Evolutionary conservation across 805 yeast genomes (phyloP), one percentile per base, ranked within the genome.

Genomic region (Wickerhamomyces subpelliculosus): DNA sequence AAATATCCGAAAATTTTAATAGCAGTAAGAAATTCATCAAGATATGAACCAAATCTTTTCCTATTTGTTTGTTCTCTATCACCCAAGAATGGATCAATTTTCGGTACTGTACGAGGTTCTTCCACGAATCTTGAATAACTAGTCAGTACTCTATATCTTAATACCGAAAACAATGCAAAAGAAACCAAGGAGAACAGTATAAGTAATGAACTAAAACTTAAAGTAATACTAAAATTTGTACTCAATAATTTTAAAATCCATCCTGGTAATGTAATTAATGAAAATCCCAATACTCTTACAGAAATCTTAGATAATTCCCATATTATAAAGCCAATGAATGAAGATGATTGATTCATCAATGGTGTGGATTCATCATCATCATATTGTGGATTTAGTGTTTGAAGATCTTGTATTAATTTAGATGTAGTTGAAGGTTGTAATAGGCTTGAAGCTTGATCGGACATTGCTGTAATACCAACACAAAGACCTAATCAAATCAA

Each of bases 1-100:
- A 90, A 67, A 58, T 90, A 90, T 2, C 97, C 97, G 64, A 90
- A 93, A 7, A 93, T 83, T 60, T 87, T 88, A 46, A 93, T 85
- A 3, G 96, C 97, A 36, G 85, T 75, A 33, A 90, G 62, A 51
- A 90, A 90, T 56, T 89, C 95, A 57, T 90, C 96, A 37, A 90
- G 64, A 53, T 87, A 89, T 34, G 84, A 80, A 1, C 82, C 62
- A 32, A 74, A 61, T 6, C 72, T 64, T 8, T 72, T 58, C 33
- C 74, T 66, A 21, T 46, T 49, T 62, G 42, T 46, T 17, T 27
- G 26, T 8, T 34, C 32, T 20, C 27, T 20, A 35, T 52, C 32
- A 46, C 68, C 65, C 37, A 71, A 45, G 58, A 75, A 61, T 46
- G 75, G 56, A 49, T 78, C 72, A 44, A 68, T 45, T 37, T 64